phyloP scores from a whole-genome alignment of 2,329 filamentous ascomycete genomes.

The Alternaria sp. region DNA sequence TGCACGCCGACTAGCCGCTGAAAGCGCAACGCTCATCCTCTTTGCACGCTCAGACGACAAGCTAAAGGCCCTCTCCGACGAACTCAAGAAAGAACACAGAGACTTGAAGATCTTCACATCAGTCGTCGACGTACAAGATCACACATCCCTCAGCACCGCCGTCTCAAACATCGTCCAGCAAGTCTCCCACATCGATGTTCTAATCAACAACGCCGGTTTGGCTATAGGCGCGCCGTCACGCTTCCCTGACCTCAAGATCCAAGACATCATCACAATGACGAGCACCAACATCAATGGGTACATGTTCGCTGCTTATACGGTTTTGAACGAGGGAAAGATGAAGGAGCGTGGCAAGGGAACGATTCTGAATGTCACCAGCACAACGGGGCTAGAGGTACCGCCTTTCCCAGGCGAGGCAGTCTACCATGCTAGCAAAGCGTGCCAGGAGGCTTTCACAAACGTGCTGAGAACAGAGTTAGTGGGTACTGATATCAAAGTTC shows the following conservation, averaged over 20 bases:
- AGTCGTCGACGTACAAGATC: constrained; percentile 45
- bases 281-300: constrained; percentile 57
- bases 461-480: constrained; percentile 56
- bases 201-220: constrained; percentile 58
- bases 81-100: constrained; percentile 14
- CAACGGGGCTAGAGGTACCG: constrained; percentile 56
- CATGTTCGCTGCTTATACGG: constrained; percentile 55
- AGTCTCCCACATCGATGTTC: constrained; percentile 51
- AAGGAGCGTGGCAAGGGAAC: constrained; percentile 48
- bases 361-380: constrained; percentile 58
- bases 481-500: constrained; percentile 56
- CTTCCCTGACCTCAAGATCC: constrained; percentile 52
- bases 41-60: constrained; percentile 49
- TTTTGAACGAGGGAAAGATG: constrained; percentile 53
- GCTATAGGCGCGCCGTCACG: constrained; percentile 54
- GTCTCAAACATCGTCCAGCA: constrained; percentile 30
- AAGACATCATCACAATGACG: constrained; percentile 54
- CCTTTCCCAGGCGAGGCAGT: constrained; percentile 59
- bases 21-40: constrained; percentile 53
- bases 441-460: constrained; percentile 58
- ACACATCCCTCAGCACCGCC: constrained; percentile 35
- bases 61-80: constrained; percentile 24
- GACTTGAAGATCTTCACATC: constrained; percentile 32
- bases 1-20: constrained; percentile 47
- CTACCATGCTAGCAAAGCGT: constrained; percentile 57